phyloP scores from a whole-genome alignment of 1,284 basidiomycete species.

The Neonothopanus nambi region DNA sequence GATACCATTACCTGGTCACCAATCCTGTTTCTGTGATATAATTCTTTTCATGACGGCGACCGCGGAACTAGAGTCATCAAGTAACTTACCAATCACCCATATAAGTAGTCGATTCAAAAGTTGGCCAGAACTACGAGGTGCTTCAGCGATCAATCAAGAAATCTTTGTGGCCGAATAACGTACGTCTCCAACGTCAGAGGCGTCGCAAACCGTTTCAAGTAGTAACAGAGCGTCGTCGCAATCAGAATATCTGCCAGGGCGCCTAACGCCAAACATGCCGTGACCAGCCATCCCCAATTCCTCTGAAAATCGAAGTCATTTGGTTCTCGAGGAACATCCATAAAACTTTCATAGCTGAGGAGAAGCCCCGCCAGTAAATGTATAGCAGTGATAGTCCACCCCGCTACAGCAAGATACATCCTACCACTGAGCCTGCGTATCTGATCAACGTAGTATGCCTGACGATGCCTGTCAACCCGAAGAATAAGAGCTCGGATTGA shows the following conservation, averaged over 20 bases:
- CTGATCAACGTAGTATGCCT: slow-evolving; percentile 23
- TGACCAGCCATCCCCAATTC: slow-evolving; percentile 22
- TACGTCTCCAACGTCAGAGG: slow-evolving; percentile 2
- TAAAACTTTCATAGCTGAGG: slow-evolving; percentile 18
- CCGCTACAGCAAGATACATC: slow-evolving; percentile 14
- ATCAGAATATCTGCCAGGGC: slow-evolving; percentile 23
- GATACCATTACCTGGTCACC: slow-evolving; percentile 23
- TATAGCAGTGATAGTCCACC: slow-evolving; percentile 18
- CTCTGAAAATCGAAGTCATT: slow-evolving; percentile 17
- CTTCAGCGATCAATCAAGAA: not conserved
- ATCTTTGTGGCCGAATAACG: not conserved
- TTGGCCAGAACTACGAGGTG: slow-evolving; percentile 9
- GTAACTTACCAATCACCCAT: slow-evolving; percentile 23
- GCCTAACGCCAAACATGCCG: slow-evolving; percentile 16
- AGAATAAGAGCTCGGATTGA: not conserved
- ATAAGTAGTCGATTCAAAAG: slow-evolving; percentile 19
- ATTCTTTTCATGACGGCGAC: not conserved
- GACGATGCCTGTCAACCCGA: not conserved
- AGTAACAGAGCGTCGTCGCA: slow-evolving; percentile 20
- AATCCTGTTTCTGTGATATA: slow-evolving; percentile 23
- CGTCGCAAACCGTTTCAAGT: slow-evolving; percentile 14
- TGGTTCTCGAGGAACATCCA: slow-evolving; percentile 20
- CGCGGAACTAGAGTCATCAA: not conserved
- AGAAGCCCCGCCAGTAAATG: slow-evolving; percentile 17
- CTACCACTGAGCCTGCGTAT: slow-evolving; percentile 20